A percentile compares a stretch with the other conserved stretches of the same genome.
Conservation (phyloP, 805 yeast genomes). For the Tetrapisispora taiwanensis region DNA sequence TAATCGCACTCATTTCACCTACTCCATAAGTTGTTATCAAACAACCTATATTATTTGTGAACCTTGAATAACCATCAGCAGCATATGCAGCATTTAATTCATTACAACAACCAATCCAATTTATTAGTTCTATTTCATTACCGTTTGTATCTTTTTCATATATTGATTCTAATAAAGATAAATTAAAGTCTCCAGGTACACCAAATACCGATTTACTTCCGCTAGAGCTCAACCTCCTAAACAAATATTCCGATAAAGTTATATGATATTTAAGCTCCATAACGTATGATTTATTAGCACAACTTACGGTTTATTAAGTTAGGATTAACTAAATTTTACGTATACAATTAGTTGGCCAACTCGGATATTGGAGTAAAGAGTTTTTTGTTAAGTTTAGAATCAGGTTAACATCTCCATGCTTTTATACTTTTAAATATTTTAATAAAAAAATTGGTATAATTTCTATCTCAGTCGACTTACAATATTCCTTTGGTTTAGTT, state of each 20-base stretch:
- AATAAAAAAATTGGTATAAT: no score
- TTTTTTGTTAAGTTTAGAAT: no score
- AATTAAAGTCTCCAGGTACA: slow-evolving; percentile 72
- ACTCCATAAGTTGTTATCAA: slow-evolving; percentile 68
- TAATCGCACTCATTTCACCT: slow-evolving; percentile 77
- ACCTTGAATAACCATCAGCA: slow-evolving; percentile 80
- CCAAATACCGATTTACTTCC: slow-evolving; percentile 59
- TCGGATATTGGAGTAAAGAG: no score
- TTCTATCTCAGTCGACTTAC: no score
- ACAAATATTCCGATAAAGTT: slow-evolving; percentile 58
- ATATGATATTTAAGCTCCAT: slow-evolving; percentile 10
- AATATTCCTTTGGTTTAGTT: no score
- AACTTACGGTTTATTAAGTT: no score
- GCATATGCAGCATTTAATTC: slow-evolving; percentile 86
- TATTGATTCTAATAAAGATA: slow-evolving; percentile 56
- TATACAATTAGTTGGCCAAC: no score
- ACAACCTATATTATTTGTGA: slow-evolving; percentile 54
- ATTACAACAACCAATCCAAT: slow-evolving; percentile 80
- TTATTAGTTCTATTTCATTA: slow-evolving; percentile 20
- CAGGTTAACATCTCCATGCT: no score
- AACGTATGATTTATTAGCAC: no score
- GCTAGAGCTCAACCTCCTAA: slow-evolving; percentile 43
- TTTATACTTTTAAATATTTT: no score
- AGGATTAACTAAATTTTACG: no score
- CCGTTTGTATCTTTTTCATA: slow-evolving; percentile 29